phyloP scores from a whole-genome alignment of 768 basidiomycete genomes.

The Suillus cothurnatus region DNA sequence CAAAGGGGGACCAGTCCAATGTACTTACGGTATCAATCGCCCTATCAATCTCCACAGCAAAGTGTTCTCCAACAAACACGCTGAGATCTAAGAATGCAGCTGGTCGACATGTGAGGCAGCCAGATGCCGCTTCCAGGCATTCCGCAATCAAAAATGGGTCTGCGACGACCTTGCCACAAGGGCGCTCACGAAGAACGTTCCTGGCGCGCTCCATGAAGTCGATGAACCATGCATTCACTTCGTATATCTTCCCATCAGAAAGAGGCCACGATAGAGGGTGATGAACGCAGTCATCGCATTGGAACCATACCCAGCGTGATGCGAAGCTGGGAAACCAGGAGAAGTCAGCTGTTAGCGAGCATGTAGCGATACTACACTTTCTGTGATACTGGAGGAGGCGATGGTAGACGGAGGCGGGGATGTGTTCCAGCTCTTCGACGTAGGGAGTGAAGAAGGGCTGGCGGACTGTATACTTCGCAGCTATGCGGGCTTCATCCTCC shows the following conservation, averaged over 20 bases:
- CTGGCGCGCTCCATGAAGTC: slow-evolving; percentile 37
- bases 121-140: slow-evolving; percentile 29
- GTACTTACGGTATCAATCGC: slow-evolving; percentile 27
- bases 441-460: slow-evolving; percentile 37
- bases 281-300: slow-evolving; percentile 40
- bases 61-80: slow-evolving; percentile 34
- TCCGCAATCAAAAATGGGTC: slow-evolving; percentile 35
- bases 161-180: slow-evolving; percentile 31
- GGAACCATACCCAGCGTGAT: slow-evolving; percentile 41
- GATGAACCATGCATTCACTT: slow-evolving; percentile 38
- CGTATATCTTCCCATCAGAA: slow-evolving; percentile 37
- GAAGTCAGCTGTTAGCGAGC: slow-evolving; percentile 36
- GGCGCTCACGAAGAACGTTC: slow-evolving; percentile 31
- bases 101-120: slow-evolving; percentile 33
- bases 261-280: slow-evolving; percentile 36
- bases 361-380: slow-evolving; percentile 32
- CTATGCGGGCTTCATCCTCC: slow-evolving; percentile 34
- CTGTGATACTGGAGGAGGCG: slow-evolving; percentile 39
- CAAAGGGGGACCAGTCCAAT: slow-evolving; percentile 5
- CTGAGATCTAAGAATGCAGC: slow-evolving; percentile 34
- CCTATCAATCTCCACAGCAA: slow-evolving; percentile 31
- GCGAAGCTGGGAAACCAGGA: slow-evolving; percentile 39
- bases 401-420: slow-evolving; percentile 39
- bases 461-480: slow-evolving; percentile 38
- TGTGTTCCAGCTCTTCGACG: slow-evolving; percentile 39